Conservation (phyloP, 805 yeast species). For the Ogataea nonfermentans region DNA sequence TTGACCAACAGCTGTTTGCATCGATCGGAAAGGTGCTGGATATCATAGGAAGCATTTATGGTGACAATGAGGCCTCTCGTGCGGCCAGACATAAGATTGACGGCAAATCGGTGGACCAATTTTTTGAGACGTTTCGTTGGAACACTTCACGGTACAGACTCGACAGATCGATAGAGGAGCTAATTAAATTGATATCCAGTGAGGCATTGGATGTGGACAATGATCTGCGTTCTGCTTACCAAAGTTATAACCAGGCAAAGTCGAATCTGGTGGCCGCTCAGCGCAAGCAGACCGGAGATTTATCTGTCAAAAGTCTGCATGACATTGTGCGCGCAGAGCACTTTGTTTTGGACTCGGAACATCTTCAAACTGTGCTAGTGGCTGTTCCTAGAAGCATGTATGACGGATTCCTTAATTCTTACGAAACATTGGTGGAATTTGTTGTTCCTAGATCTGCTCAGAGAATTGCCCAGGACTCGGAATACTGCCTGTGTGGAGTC, state of each 20-base stretch:
- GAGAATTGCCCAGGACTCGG: conserved; percentile 67
- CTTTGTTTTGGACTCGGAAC: conserved; percentile 82
- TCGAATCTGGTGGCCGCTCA: conserved; percentile 84
- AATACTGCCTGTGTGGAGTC: conserved; percentile 69
- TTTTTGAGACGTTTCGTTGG: conserved; percentile 80
- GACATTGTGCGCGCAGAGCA: conserved; percentile 81
- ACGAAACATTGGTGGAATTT: conserved; percentile 75
- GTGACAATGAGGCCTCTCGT: conserved; percentile 23
- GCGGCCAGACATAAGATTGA: conserved; percentile 33
- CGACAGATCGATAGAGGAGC: conserved; percentile 77
- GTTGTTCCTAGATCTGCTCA: conserved; percentile 92
- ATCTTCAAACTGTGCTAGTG: conserved; percentile 77
- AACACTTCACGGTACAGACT: conserved; percentile 80
- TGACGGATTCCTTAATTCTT: conserved; percentile 59
- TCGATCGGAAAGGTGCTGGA: conserved; percentile 78
- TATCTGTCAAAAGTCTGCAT: conserved; percentile 86
- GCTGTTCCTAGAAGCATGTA: conserved; percentile 77
- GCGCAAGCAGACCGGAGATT: conserved; percentile 89
- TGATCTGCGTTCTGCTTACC: conserved; percentile 77
- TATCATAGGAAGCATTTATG: conserved; percentile 52
- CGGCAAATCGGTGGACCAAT: conserved; percentile 53
- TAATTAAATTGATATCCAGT: conserved; percentile 64
- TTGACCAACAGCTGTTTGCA: conserved; percentile 72
- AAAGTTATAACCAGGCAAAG: conserved; percentile 76
- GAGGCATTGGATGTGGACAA: conserved; percentile 83